Evolutionary conservation across 1,284 basidiomycete genomes (phyloP), one percentile per base, ranked within the genome.

Genomic region (Papiliotrema laurentii): DNA sequence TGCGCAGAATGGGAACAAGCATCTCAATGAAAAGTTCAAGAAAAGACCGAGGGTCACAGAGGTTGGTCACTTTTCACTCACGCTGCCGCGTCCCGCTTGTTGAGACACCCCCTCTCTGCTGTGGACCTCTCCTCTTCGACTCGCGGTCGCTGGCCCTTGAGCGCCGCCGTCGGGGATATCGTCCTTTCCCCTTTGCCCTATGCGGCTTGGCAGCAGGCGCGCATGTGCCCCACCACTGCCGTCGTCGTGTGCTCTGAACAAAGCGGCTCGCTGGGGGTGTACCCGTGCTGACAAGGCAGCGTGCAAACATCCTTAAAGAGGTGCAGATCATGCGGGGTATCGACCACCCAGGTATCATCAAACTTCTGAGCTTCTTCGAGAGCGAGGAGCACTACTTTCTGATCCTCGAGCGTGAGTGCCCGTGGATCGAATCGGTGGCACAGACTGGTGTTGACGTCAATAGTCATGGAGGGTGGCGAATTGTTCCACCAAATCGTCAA

Each of bases 401-500:
- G 25, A 83, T 97, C 10, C 79, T 99, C 47, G 96, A 99, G 76
- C 78, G 89, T 89, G 68, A 66, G 85, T 78, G 1, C 5, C 14
- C n/a, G n/a, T n/a, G n/a, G n/a, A n/a, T n/a, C n/a, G n/a, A n/a
- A n/a, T n/a, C n/a, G n/a, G n/a, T n/a, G n/a, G n/a, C n/a, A n/a
- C n/a, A n/a, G n/a, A n/a, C n/a, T n/a, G 27, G 27, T 10, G 11
- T 30, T 18, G n/a, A 43, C 34, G 7, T 25, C 37, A 21, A 19
- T 60, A 91, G 88, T 94, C 35, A 87, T 94, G 89, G 87, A 89
- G 67, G 96, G 96, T 53, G 96, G 96, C 60, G 96, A 99, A 73
- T 80, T 99, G 1, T 99, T 99, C 78, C 94, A 98, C 72, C 96
- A 98, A 72, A 99, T 98, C 63, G 96, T 98, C 75, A 97, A 97